phyloP scores from a whole-genome alignment of 495 filamentous ascomycete species.

The Neurospora cerealis region DNA sequence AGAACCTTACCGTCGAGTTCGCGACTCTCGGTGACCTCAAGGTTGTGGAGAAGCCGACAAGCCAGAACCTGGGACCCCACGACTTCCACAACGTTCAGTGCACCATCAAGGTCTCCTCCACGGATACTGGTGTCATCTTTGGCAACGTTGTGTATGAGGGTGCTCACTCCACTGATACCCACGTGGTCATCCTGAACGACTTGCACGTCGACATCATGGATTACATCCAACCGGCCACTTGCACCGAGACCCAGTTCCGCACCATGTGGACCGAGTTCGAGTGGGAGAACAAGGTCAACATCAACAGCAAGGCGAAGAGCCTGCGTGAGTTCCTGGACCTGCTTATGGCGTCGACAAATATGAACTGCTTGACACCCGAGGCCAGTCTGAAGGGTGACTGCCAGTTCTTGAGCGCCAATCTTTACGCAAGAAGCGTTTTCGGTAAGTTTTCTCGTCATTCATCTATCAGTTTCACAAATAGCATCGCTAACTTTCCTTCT shows the following conservation, averaged over 20 bases:
- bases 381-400: slow-evolving; percentile 95
- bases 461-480: background rate
- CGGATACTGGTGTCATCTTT: slow-evolving; percentile 98
- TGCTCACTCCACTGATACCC: slow-evolving; percentile 85
- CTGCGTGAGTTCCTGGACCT: slow-evolving; percentile 89
- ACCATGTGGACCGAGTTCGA: slow-evolving; percentile 99
- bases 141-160: slow-evolving; percentile 99
- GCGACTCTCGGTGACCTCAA: slow-evolving; percentile 96
- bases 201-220: slow-evolving; percentile 99
- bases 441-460: slow-evolving; percentile 52
- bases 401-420: slow-evolving; percentile 92
- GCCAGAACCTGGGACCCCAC: slow-evolving; percentile 87
- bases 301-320: slow-evolving; percentile 90
- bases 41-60: slow-evolving; percentile 92
- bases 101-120: slow-evolving; percentile 98
- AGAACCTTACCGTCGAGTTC: slow-evolving; percentile 96
- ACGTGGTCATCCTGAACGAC: slow-evolving; percentile 97
- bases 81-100: slow-evolving; percentile 97
- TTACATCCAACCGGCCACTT: slow-evolving; percentile 95
- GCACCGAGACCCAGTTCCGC: slow-evolving; percentile 96
- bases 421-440: slow-evolving; percentile 97
- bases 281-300: slow-evolving; percentile 99
- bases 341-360: slow-evolving; percentile 96
- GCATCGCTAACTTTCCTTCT: slow-evolving; percentile 11
- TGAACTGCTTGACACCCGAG: slow-evolving; percentile 95